These are phyloP conservation scores for Macrophomina tecta DNA, from an alignment of 2,329 filamentous ascomycete genomes.

Conservation along the genomic window DNA sequence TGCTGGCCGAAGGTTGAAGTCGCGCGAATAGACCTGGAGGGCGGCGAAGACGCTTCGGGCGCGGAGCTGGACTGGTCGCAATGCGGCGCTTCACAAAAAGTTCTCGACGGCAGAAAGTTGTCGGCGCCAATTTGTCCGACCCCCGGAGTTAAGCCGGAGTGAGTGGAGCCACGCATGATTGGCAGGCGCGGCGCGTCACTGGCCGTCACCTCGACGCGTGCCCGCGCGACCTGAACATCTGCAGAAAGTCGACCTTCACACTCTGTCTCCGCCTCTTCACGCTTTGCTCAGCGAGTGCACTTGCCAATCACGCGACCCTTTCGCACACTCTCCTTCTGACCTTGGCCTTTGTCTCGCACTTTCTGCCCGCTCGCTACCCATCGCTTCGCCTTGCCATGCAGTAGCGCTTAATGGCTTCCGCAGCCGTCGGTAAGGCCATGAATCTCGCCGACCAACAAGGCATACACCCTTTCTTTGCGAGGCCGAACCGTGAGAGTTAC, in stretches of 20 bases:
- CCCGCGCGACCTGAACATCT: background rate
- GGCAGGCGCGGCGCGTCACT: slow-evolving; percentile 17
- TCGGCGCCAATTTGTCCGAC: slow-evolving; percentile 25
- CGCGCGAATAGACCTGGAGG: background rate
- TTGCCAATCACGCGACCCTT: background rate
- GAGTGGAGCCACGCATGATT: background rate
- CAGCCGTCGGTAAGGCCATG: slow-evolving; percentile 46
- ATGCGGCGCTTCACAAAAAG: slow-evolving; percentile 25
- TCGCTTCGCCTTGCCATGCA: slow-evolving; percentile 6
- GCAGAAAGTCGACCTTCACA: background rate
- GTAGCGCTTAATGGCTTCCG: slow-evolving; percentile 43
- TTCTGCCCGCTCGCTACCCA: background rate
- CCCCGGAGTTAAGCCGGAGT: slow-evolving; percentile 4
- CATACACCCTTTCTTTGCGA: slow-evolving; percentile 48
- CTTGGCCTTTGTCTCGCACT: too few relatives aligned
- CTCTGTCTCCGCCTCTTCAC: background rate
- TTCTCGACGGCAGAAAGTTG: slow-evolving; percentile 27
- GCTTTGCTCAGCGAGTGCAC: background rate
- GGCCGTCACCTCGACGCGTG: slow-evolving; percentile 16
- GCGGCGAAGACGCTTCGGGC: background rate
- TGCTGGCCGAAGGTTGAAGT: slow-evolving; percentile 37
- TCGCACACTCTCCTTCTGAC: background rate
- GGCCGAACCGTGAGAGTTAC: slow-evolving; percentile 32
- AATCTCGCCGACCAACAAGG: slow-evolving; percentile 42
- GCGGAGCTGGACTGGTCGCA: slow-evolving; percentile 19